Evolutionary conservation across 768 basidiomycete species (phyloP).

Genomic region (Suillus cothurnatus): DNA sequence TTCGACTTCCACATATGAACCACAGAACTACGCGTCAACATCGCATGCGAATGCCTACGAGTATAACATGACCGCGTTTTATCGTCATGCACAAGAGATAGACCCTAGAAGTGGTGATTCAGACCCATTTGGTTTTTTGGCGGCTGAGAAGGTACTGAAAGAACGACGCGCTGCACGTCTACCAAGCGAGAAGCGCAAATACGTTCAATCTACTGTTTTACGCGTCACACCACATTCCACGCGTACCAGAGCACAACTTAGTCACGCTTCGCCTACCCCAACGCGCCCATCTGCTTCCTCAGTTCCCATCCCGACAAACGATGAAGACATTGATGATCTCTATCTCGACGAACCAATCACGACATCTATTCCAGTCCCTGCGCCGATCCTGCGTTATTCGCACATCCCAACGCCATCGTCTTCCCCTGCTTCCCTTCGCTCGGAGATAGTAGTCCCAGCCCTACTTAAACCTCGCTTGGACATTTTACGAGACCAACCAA

Average conservation of each 20-base stretch:
- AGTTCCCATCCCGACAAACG: slow-evolving; percentile 33
- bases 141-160: slow-evolving; percentile 53
- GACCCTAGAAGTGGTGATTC: slow-evolving; percentile 28
- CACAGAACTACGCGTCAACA: slow-evolving; percentile 6
- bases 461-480: slow-evolving; percentile 1
- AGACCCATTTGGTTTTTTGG: slow-evolving; percentile 61
- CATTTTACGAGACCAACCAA: slow-evolving; percentile 6
- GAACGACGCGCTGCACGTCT: slow-evolving; percentile 35
- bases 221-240: slow-evolving; percentile 17
- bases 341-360: slow-evolving; percentile 36
- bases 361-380: slow-evolving; percentile 23
- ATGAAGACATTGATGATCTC: slow-evolving; percentile 36
- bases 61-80: slow-evolving; percentile 22
- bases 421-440: neutral
- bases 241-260: neutral
- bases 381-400: slow-evolving; percentile 23
- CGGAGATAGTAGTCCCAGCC: neutral
- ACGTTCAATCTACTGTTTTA: slow-evolving; percentile 9
- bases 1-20: slow-evolving; percentile 22
- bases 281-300: slow-evolving; percentile 23
- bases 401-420: slow-evolving; percentile 2
- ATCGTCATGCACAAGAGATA: slow-evolving; percentile 21
- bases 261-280: slow-evolving; percentile 21
- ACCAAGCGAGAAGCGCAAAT: slow-evolving; percentile 14
- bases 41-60: slow-evolving; percentile 15